Evolutionary conservation across 2,329 filamentous ascomycete species (phyloP).

Genomic region (Neofusicoccum sp.): DNA sequence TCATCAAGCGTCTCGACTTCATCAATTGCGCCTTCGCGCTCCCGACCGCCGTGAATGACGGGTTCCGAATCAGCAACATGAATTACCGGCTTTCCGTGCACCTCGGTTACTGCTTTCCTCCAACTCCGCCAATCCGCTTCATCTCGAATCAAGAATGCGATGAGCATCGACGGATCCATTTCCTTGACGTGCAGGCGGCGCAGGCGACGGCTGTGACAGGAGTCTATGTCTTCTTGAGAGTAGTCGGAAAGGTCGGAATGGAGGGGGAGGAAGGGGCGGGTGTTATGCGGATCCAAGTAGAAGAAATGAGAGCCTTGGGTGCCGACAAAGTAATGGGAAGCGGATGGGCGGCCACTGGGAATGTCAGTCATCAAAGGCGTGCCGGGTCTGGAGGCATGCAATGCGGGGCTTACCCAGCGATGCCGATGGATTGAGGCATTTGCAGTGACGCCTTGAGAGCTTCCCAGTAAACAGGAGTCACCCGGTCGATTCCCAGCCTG

Average conservation of each 20-base stretch:
- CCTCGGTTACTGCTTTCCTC: conserved; percentile 71
- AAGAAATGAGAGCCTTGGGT: conserved; percentile 78
- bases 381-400: background rate
- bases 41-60: conserved; percentile 48
- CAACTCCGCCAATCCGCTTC: conserved; percentile 82
- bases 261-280: conserved; percentile 71
- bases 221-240: conserved; percentile 69
- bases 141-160: conserved; percentile 83
- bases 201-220: conserved; percentile 83
- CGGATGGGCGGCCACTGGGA: conserved; percentile 80
- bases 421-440: conserved; percentile 90
- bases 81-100: conserved; percentile 75
- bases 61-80: conserved; percentile 75
- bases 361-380: conserved; percentile 5
- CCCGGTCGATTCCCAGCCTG: conserved; percentile 85
- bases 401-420: conserved; percentile 70
- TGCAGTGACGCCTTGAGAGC: conserved; percentile 82
- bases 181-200: conserved; percentile 80
- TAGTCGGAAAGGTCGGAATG: conserved; percentile 58
- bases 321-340: conserved; percentile 76
- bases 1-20: conserved; percentile 90
- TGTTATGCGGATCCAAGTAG: conserved; percentile 92
- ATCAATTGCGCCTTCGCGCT: conserved; percentile 73
- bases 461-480: conserved; percentile 93
- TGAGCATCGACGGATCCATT: conserved; percentile 97